A percentile compares a stretch with the other conserved stretches of the same genome.
Evolutionary conservation across 1,284 basidiomycete genomes (phyloP).

Genomic region (Apiotrichum gracile): DNA sequence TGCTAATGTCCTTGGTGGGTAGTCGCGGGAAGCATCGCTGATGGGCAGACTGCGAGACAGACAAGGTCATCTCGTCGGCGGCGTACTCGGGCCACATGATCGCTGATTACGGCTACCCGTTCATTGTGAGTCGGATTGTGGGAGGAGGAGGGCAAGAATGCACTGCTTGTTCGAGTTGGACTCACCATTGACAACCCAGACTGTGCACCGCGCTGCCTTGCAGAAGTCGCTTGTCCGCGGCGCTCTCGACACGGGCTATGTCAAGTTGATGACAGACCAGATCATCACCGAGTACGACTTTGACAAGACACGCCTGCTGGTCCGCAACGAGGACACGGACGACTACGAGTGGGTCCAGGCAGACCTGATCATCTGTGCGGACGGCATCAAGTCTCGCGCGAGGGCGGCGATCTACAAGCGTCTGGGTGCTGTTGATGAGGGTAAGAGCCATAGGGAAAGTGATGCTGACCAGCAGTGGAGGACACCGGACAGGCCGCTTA

Average conservation of each 20-base stretch:
- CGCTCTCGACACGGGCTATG: conserved; percentile 23
- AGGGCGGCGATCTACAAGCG: conserved; percentile 32
- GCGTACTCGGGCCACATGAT: conserved; percentile 31
- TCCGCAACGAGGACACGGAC: conserved; percentile 15
- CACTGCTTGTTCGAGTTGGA: no score
- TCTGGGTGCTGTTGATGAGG: conserved; percentile 31
- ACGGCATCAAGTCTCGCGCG: conserved; percentile 41
- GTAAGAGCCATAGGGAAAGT: neutral
- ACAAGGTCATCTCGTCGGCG: conserved; percentile 30
- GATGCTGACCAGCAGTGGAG: conserved; percentile 18
- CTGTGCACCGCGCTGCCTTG: conserved; percentile 39
- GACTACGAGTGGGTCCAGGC: conserved; percentile 32
- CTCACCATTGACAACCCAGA: conserved; percentile 10
- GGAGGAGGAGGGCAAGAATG: no score
- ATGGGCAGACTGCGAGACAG: conserved; percentile 27
- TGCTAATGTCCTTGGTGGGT: conserved; percentile 31
- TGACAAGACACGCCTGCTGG: conserved; percentile 26
- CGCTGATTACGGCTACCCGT: conserved; percentile 31
- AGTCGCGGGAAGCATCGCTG: conserved; percentile 6
- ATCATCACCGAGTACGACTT: conserved; percentile 36
- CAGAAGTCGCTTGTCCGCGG: conserved; percentile 35
- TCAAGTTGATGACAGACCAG: conserved; percentile 29
- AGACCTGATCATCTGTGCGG: conserved; percentile 41
- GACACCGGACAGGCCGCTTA: conserved; percentile 47
- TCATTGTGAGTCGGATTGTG: conserved; percentile 17